phyloP scores from a whole-genome alignment of 148 eudicot species.

The Camellia japonica region DNA sequence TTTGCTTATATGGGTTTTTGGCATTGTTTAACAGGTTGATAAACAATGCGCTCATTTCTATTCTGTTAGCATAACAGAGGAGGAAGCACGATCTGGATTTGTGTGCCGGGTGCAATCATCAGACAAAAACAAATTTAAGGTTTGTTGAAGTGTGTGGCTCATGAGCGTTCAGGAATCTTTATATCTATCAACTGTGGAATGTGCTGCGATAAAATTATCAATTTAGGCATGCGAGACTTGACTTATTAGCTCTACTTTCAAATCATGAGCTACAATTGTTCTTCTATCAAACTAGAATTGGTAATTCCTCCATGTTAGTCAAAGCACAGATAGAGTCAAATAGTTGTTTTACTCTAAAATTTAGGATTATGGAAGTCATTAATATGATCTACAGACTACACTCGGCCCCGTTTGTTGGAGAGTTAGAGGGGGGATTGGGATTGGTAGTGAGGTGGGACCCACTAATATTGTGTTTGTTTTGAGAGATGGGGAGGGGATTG shows the following conservation, averaged over 20 bases:
- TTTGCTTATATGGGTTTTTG: conserved; percentile 13
- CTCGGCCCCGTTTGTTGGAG: no score
- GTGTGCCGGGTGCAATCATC: conserved; percentile 85
- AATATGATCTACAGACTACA: background rate
- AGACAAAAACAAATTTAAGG: conserved; percentile 96
- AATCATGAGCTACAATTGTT: no score
- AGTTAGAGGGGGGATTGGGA: no score
- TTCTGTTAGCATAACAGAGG: conserved; percentile 75
- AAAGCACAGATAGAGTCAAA: background rate
- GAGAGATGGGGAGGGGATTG: no score
- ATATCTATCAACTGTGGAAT: background rate
- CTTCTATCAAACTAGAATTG: background rate
- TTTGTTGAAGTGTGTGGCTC: conserved; percentile 24
- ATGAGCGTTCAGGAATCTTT: background rate
- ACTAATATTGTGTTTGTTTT: no score
- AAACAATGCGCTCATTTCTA: conserved; percentile 95
- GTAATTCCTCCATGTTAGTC: background rate
- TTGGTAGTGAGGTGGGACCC: no score
- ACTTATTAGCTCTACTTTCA: background rate
- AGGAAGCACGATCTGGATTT: conserved; percentile 74
- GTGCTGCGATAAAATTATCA: background rate
- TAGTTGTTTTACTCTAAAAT: background rate
- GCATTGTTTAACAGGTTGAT: conserved; percentile 61
- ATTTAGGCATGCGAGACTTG: background rate
- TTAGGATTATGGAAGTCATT: background rate